These are phyloP conservation scores for Fusarium oxysporum DNA, from an alignment of 2,329 filamentous ascomycete species.

Conservation along the genomic window DNA sequence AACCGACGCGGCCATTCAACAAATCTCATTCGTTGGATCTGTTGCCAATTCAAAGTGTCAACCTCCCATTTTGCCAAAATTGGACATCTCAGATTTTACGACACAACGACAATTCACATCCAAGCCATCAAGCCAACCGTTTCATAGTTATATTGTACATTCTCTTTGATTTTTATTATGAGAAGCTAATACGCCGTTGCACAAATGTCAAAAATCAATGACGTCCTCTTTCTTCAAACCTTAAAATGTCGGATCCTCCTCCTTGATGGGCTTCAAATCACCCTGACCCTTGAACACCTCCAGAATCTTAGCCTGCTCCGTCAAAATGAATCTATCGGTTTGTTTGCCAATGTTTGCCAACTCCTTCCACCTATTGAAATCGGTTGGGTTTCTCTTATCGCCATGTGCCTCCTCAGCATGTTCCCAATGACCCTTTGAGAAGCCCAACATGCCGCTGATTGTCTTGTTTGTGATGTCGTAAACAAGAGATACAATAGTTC, in stretches of 20 bases:
- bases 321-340: constrained; percentile 62
- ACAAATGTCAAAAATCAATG: background rate
- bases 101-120: background rate
- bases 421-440: constrained; percentile 69
- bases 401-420: constrained; percentile 62
- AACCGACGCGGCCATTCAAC: background rate
- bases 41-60: rapidly evolving
- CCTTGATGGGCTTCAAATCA: constrained; percentile 57
- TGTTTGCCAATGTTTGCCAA: constrained; percentile 62
- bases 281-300: constrained; percentile 63
- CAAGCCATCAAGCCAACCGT: rapidly evolving
- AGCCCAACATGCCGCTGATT: constrained; percentile 64
- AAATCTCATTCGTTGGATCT: background rate
- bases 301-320: constrained; percentile 64
- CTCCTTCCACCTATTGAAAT: constrained; percentile 63
- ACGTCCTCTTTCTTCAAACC: background rate
- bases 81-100: background rate
- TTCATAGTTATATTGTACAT: rapidly evolving
- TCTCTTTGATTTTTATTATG: no score
- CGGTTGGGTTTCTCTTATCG: constrained; percentile 64
- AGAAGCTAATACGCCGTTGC: no score
- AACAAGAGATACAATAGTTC: constrained; percentile 65
- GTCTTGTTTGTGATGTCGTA: constrained; percentile 63
- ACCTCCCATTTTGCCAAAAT: background rate
- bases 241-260: constrained; percentile 31